Conservation (phyloP, 352 stramenopile genomes). For the Aphanomyces invadans region DNA sequence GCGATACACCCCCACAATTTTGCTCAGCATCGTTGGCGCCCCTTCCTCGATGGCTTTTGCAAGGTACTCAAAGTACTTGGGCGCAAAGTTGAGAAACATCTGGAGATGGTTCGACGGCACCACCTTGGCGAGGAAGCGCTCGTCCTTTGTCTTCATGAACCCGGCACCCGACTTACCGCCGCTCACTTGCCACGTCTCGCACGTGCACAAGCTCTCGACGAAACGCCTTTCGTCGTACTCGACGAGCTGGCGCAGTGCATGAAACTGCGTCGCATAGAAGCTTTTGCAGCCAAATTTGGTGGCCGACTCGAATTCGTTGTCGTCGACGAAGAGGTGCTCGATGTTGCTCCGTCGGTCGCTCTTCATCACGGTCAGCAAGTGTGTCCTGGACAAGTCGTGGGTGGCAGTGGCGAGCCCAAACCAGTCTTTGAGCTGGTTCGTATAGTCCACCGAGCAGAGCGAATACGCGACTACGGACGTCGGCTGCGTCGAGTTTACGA, state of each 20-base stretch:
- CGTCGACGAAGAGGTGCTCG: slow-evolving; percentile 77
- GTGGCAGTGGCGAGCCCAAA: slow-evolving; percentile 14
- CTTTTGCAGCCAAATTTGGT: slow-evolving; percentile 83
- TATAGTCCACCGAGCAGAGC: slow-evolving; percentile 77
- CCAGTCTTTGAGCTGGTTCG: slow-evolving; percentile 57
- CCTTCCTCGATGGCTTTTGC: slow-evolving; percentile 82
- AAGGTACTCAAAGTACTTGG: slow-evolving; percentile 87
- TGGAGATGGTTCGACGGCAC: slow-evolving; percentile 81
- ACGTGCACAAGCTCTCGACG: slow-evolving; percentile 79
- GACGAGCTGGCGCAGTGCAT: slow-evolving; percentile 71
- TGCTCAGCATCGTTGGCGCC: slow-evolving; percentile 80
- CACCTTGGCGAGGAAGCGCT: slow-evolving; percentile 82
- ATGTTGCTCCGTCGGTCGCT: slow-evolving; percentile 70
- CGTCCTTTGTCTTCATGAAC: slow-evolving; percentile 79
- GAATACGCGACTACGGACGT: slow-evolving; percentile 83
- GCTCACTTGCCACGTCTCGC: slow-evolving; percentile 76
- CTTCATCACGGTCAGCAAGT: slow-evolving; percentile 59
- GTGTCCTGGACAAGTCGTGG: slow-evolving; percentile 16
- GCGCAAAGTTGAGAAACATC: slow-evolving; percentile 86
- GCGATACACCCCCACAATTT: slow-evolving; percentile 76
- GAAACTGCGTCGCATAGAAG: slow-evolving; percentile 87
- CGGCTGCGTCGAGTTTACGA: slow-evolving; percentile 72
- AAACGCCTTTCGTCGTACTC: slow-evolving; percentile 81
- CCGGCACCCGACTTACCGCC: slow-evolving; percentile 80
- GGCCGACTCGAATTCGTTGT: slow-evolving; percentile 73